Conservation (phyloP, 1,284 basidiomycete genomes). For the Sporisorium sorghi region DNA sequence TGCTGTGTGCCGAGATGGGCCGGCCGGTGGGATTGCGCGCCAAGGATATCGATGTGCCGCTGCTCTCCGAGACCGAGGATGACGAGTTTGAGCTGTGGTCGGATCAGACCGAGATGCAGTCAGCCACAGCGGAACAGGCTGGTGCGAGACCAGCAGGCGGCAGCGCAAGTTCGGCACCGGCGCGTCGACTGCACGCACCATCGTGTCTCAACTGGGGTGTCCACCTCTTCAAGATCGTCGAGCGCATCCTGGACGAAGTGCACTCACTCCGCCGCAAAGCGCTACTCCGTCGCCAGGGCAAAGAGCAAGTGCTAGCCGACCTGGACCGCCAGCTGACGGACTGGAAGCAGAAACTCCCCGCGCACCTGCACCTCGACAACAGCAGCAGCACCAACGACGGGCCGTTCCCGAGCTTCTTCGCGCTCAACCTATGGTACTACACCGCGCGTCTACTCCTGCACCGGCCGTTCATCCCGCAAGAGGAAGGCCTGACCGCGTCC, state of each 20-base stretch:
- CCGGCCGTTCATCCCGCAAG: slow-evolving; percentile 64
- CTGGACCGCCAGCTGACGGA: slow-evolving; percentile 56
- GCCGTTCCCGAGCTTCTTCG: slow-evolving; percentile 56
- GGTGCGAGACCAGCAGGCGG: neutral
- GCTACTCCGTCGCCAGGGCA: slow-evolving; percentile 51
- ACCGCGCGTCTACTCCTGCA: slow-evolving; percentile 58
- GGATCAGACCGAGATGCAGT: slow-evolving; percentile 53
- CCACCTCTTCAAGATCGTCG: slow-evolving; percentile 60
- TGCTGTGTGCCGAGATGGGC: slow-evolving; percentile 71
- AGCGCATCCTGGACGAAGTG: slow-evolving; percentile 57
- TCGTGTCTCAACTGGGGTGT: slow-evolving; percentile 60
- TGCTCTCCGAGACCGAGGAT: slow-evolving; percentile 69
- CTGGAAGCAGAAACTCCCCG: slow-evolving; percentile 53
- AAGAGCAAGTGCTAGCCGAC: slow-evolving; percentile 48
- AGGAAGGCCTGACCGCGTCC: slow-evolving; percentile 49
- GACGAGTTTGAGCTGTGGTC: slow-evolving; percentile 71
- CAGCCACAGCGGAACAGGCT: neutral
- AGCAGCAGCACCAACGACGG: slow-evolving; percentile 30
- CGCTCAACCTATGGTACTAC: slow-evolving; percentile 60
- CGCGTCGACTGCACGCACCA: slow-evolving; percentile 49
- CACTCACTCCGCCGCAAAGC: slow-evolving; percentile 63
- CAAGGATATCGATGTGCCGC: slow-evolving; percentile 69
- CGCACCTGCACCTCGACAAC: slow-evolving; percentile 47
- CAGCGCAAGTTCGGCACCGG: neutral
- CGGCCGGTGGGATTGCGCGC: slow-evolving; percentile 70